Evolutionary conservation across 73 alveolate genomes (phyloP), one percentile per base, ranked within the genome.

Genomic region (Stentor roeselii): DNA sequence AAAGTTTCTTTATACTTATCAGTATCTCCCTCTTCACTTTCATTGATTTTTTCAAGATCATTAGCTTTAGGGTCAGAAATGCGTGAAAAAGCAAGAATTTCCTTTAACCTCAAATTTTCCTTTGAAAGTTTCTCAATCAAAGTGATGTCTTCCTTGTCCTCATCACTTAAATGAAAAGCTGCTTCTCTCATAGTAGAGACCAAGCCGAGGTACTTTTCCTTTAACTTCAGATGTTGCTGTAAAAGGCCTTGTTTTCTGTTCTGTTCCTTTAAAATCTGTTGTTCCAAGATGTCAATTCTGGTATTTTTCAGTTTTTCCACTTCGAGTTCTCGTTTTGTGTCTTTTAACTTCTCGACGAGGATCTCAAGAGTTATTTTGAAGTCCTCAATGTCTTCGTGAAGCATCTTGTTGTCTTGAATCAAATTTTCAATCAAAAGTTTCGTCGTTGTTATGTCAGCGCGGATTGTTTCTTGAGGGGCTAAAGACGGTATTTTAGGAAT

Each of bases 361-460:
- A 67, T 34, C 34, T 67, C 80, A 30, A 67, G 41, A 2, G 37
- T 32, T 27, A 32, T 32, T 67, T 67, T 67, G 80, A 67, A 67
- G 34, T 67, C 80, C 34, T 32, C 80, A 40, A 67, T 67, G 2
- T 67, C 80, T 67, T 67, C 80, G 41, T 67, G 80, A 40, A 67
- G 80, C 80, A 67, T 67, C 34, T 67, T 67, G 41, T 67, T 67
- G 80, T 67, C 80, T 67, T 67, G 80, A n/a, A 67, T 32, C 11
- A 67, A 32, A 40, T 67, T 67, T 67, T 67, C 80, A 21, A 67
- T 67, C 14, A 67, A 40, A 67, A 32, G 14, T 67, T 67, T 67
- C 37, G n/a, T 15, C 11, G 80, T 32, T 21, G 80, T 67, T 21
- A 67, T 21, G 27, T 67, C 80, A 21, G 80, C 37, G 21, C n/a